Evolutionary conservation across 306 rosid species (phyloP), one percentile per base, ranked within the genome.

Genomic region (Oxytropis ochrocephala): DNA sequence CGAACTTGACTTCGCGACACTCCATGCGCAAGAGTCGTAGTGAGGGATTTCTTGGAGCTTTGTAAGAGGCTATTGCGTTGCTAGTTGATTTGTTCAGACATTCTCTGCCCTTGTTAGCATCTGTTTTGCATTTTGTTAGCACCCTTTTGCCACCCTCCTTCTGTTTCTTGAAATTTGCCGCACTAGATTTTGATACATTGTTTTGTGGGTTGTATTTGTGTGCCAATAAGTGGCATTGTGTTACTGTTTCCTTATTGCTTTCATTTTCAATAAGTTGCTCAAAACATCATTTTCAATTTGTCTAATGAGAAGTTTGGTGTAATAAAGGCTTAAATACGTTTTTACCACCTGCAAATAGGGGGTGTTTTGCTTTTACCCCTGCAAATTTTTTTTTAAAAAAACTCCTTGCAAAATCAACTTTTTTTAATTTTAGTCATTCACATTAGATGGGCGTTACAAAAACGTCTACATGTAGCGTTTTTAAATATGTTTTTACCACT

Each of bases 11-110:
- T 18, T 63, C 77, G n/a, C 81, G 62, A 29, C 54, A 42, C 46
- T 64, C 81, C 3, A 90, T 94, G 67, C 91, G 88, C 69, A 80
- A 89, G 83, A 94, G 90, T 70, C 87, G 80, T 70, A 90, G 98
- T 32, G 96, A 85, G 80, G 96, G 92, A 42, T 82, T 82, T 47
- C 69, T 94, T 70, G 90, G 76, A 66, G 82, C 78, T 72, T 14
- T 83, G 33, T 93, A 91, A 90, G 81, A 24, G 71, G 57, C 50
- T 46, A 33, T 71, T 60, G 69, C 51, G 46, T 42, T 21, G 47
- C 54, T 58, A n/a, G 12, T 38, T 48, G 55, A 29, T 74, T 70
- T 47, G 7, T 33, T 33, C 38, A 6, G 38, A 8, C 3, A 4
- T 58, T 53, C 7, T 6, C 24, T 13, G 16, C 56, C 55, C 19